Evolutionary conservation across 1,139 yeast genomes (phyloP).

Genomic region (Suhomyces chickasaworum): DNA sequence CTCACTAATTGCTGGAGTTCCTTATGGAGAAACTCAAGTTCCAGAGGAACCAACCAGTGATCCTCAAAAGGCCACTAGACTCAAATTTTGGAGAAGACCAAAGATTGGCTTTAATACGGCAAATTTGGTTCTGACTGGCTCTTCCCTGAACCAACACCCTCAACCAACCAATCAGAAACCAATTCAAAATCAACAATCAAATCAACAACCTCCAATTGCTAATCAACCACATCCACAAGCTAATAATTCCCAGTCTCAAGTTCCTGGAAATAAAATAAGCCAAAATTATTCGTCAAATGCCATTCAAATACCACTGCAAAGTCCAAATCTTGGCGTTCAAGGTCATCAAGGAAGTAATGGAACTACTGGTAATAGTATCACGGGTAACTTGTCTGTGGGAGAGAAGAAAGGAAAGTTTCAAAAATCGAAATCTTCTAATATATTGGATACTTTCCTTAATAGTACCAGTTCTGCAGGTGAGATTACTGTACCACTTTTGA

Average conservation of each 20-base stretch:
- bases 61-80: constrained; percentile 47
- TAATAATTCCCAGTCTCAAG: constrained; percentile 4
- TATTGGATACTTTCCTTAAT: constrained; percentile 42
- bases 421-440: constrained; percentile 52
- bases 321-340: constrained; percentile 10
- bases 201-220: constrained; percentile 4
- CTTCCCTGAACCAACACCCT: background rate
- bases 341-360: constrained; percentile 8
- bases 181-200: background rate
- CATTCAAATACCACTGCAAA: constrained; percentile 17
- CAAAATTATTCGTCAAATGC: constrained; percentile 20
- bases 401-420: constrained; percentile 26
- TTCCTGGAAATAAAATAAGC: constrained; percentile 17
- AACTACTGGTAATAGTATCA: constrained; percentile 6
- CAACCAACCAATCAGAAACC: background rate
- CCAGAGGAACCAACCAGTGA: constrained; percentile 37
- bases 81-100: constrained; percentile 59
- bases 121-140: constrained; percentile 15
- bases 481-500: constrained; percentile 36
- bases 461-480: constrained; percentile 19
- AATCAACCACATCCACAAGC: constrained; percentile 5
- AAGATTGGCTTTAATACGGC: constrained; percentile 27
- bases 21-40: constrained; percentile 17
- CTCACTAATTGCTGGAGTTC: constrained; percentile 22
- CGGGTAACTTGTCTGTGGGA: constrained; percentile 3